Evolutionary conservation across 2,329 filamentous ascomycete species (phyloP), one percentile per base, ranked within the genome.

Genomic region (Hymenoscyphus salicellus): DNA sequence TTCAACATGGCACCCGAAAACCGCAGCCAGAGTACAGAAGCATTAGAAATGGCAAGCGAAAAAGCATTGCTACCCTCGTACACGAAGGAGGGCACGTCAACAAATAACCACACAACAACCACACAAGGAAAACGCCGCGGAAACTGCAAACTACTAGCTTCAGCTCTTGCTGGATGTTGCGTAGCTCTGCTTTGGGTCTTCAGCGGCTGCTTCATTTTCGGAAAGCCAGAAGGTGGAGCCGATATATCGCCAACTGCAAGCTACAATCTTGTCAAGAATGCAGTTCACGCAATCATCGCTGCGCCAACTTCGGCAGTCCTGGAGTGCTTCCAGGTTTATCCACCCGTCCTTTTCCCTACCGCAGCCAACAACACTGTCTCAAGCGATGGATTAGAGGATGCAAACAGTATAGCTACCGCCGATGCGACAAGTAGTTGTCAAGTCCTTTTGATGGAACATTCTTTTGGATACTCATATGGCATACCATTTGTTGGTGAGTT

Each of bases 391-490:
- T 68, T 67, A 55, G 69, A 69, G 52, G 69, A 70, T 33, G 72
- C 68, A 20, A 66, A 64, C 1, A 63, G 56, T 10, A 69, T 72
- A 36, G 64, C 73, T 23, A 67, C 72, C 17, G 67, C 70, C 30
- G 70, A 68, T 30, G 58, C 69, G 10, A 65, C 66, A n/a, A 69
- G 72, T 56, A 73, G 77, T 58, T 87, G 84, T 73, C 78, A 83
- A 55, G 74, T 86, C 46, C 76, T 84, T n/a, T 76, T 94, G 63
- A 90, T 93, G 85, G 79, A 87, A 2, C 83, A 92, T 76, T 82
- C 84, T 0, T 94, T 94, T 79, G 89, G 80, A 11, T 84, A 79
- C 67, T 93, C 89, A 68, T 93, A 93, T 74, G 88, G 87, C n/a
- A 75, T 82, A 38, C 91, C 91, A 0, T 93, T 87, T 74, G 81